phyloP scores from a whole-genome alignment of 2,329 filamentous ascomycete species.

The Chaetomiaceae sp. region DNA sequence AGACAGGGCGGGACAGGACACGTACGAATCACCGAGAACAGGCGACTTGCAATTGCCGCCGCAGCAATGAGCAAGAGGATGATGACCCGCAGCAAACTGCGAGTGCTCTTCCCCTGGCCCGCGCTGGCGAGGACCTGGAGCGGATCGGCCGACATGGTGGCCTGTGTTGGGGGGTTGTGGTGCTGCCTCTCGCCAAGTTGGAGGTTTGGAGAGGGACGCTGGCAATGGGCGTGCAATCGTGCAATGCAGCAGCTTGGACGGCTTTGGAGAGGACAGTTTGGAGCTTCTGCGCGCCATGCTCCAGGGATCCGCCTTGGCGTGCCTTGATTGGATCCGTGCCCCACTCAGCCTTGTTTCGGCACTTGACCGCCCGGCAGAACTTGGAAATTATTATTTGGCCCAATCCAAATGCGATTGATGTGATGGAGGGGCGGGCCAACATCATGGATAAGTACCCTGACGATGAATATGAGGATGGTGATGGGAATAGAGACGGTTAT shows the following conservation, averaged over 20 bases:
- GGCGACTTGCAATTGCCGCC: conserved; percentile 83
- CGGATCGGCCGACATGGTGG: conserved; percentile 29
- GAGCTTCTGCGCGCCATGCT: conserved; percentile 26
- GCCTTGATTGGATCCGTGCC: conserved; percentile 12
- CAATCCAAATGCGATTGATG: neutral
- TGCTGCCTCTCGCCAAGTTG: conserved; percentile 25
- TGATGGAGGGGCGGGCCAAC: neutral
- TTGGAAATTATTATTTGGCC: conserved; percentile 1
- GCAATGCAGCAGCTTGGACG: conserved; percentile 10
- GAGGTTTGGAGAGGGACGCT: conserved; percentile 15
- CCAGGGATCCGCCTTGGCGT: conserved; percentile 24
- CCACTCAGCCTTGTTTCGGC: conserved; percentile 5
- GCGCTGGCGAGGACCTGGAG: conserved; percentile 58
- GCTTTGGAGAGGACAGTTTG: conserved; percentile 29
- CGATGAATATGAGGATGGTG: too few relatives aligned
- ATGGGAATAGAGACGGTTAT: too few relatives aligned
- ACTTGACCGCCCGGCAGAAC: conserved; percentile 16
- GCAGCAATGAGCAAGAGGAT: conserved; percentile 90
- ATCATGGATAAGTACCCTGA: too few relatives aligned
- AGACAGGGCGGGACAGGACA: conserved; percentile 27
- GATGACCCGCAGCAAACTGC: conserved; percentile 78
- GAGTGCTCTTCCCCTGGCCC: conserved; percentile 72
- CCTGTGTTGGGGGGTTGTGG: conserved; percentile 21
- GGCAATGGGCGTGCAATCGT: conserved; percentile 5
- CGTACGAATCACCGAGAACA: conserved; percentile 98